Percentiles rank a stretch among this genome's conserved stretches.
Evolutionary conservation across 768 basidiomycete species (phyloP).

Genomic region (Boletus rufocinnamomeus): DNA sequence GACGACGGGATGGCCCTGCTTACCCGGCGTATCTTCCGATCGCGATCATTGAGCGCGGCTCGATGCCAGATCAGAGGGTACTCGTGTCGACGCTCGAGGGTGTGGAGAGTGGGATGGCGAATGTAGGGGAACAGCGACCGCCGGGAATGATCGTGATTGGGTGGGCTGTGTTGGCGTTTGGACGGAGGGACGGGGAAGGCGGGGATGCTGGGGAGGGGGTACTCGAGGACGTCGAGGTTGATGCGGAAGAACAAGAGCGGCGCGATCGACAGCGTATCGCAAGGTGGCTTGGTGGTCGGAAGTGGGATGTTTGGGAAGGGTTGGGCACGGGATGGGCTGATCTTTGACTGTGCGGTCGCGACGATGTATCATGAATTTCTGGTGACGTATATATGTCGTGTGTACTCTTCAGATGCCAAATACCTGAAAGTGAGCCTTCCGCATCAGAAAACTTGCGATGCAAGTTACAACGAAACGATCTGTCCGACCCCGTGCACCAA

Average conservation of each 20-base stretch:
- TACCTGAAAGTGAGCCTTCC: too few relatives aligned
- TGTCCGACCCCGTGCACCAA: not conserved
- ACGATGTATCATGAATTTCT: not conserved
- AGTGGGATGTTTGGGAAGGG: slow-evolving; percentile 70
- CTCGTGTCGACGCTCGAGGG: slow-evolving; percentile 75
- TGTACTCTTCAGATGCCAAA: too few relatives aligned
- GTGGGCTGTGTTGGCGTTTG: slow-evolving; percentile 80
- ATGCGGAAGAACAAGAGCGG: slow-evolving; percentile 16
- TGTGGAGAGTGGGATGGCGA: slow-evolving; percentile 70
- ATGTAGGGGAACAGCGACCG: slow-evolving; percentile 81
- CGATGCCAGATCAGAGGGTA: slow-evolving; percentile 88
- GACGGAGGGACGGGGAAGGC: slow-evolving; percentile 38
- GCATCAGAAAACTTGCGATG: too few relatives aligned
- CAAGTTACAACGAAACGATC: not conserved
- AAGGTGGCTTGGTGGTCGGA: slow-evolving; percentile 58
- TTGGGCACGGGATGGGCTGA: slow-evolving; percentile 47
- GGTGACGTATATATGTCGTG: too few relatives aligned
- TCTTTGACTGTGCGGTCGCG: slow-evolving; percentile 11
- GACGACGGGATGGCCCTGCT: slow-evolving; percentile 51
- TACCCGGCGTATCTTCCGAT: slow-evolving; percentile 84
- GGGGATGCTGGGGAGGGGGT: slow-evolving; percentile 63
- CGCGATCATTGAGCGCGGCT: slow-evolving; percentile 93
- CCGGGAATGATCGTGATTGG: slow-evolving; percentile 97
- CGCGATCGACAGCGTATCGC: slow-evolving; percentile 45
- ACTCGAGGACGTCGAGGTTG: slow-evolving; percentile 55